Conservation (phyloP, 1,139 yeast genomes). For the Maudiozyma humilis region DNA sequence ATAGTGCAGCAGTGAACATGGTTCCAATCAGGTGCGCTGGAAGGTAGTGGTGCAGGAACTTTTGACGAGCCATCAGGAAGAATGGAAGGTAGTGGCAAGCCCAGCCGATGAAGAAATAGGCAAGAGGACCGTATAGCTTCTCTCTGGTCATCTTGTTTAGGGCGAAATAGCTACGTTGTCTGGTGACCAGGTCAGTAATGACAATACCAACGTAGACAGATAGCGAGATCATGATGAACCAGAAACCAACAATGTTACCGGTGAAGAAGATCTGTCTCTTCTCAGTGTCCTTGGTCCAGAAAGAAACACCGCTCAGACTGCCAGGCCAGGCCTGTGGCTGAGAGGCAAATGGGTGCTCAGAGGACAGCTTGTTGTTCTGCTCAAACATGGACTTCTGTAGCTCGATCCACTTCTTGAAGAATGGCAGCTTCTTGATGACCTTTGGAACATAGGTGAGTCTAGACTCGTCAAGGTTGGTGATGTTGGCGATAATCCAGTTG, state of each 20-base stretch:
- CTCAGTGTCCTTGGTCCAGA: conserved; percentile 73
- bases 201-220: conserved; percentile 56
- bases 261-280: conserved; percentile 76
- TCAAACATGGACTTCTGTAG: conserved; percentile 83
- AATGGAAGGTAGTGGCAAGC: conserved; percentile 83
- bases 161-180: conserved; percentile 59
- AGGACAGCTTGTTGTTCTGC: conserved; percentile 77
- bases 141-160: conserved; percentile 58
- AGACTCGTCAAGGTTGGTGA: conserved; percentile 54
- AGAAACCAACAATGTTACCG: conserved; percentile 90
- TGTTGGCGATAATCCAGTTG: conserved; percentile 70
- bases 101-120: conserved; percentile 85
- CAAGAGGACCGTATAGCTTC: conserved; percentile 69
- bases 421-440: conserved; percentile 51
- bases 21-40: conserved; percentile 95
- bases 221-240: conserved; percentile 68
- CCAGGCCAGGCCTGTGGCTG: conserved; percentile 94
- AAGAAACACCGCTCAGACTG: conserved; percentile 82
- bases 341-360: conserved; percentile 94
- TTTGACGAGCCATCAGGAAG: conserved; percentile 86
- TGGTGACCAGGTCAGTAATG: conserved; percentile 67
- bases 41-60: conserved; percentile 87
- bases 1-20: conserved; percentile 68
- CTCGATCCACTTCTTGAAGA: conserved; percentile 82
- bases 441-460: conserved; percentile 53